Base-by-base conservation (phyloP, 2,329 filamentous ascomycete genomes). In the Trichoderma simmonsii region DNA sequence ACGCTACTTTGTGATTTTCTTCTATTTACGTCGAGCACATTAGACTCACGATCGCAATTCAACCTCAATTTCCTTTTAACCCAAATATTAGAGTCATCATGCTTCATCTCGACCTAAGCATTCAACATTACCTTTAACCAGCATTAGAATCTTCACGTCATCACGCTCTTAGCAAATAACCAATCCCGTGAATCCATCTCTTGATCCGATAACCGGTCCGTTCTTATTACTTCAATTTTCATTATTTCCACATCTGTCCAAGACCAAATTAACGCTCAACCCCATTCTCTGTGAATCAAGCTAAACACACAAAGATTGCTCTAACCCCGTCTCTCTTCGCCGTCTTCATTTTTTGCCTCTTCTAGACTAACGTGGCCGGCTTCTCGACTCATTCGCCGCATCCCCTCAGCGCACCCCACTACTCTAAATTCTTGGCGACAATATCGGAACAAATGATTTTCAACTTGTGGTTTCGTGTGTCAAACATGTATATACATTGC, bases 321-420 rank as follows among this genome's bases (percentile, higher is more conserved):
- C 14, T 61, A 61, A 14, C 26, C 28, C 24, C 6, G 9, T 59
- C 18, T n/a, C 18, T 43, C 36, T 28, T 69, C 66, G 28, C 26
- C 56, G 54, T 26, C 39, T 61, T 61, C n/a, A n/a, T 36, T 43
- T 67, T 51, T 61, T 59, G 21, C 57, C 57, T 59, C 11, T 61
- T 61, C 7, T 24, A 61, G 56, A 67, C 56, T 69, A 69, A 69
- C 34, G 36, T 21, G n/a, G 21, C 30, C 36, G 26, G 26, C 65
- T 60, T 24, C 39, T 30, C 15, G 66, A 69, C 56, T 69, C 66
- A 69, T 69, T 61, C 57, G 51, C 66, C 66, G 66, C 15, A 34
- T 61, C 28, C 66, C 26, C 66, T 51, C 57, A 48, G n/a, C n/a
- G 28, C 34, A 32, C 66, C 66, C 66, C 66, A 61, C 66, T 15